Base-by-base conservation (phyloP, 1,284 basidiomycete genomes). In the Inonotus hispidus region DNA sequence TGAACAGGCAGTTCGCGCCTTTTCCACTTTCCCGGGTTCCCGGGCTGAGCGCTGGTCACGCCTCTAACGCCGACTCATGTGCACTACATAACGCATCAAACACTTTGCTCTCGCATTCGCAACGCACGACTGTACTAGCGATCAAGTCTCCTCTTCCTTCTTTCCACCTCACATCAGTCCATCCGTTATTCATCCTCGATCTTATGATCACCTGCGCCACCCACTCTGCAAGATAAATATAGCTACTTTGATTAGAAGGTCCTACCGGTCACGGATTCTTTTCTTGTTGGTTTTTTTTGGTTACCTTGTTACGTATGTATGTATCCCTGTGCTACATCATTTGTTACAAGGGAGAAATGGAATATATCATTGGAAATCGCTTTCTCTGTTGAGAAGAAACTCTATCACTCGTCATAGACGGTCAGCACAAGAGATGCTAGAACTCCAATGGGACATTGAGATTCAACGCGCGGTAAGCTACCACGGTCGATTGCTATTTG, bases 401-500 rank as follows among this genome's bases (percentile, higher is more conserved):
- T 8, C 32, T n/a, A 4, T 43, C 41, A 21, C 41, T n/a, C 19
- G 41, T 43, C 19, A 7, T n/a, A 16, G 16, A 21, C n/a, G 0
- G 16, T n/a, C 38, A 55, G 16, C 41, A 13, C 41, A 13, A 16
- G 21, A 19, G 35, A 32, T 11, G 7, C 35, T 25, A n/a, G 35
- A 53, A n/a, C 16, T 32, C 32, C 14, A 35, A 37, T 35, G 29
- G 8, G 2, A 54, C 8, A 39, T 35, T 23, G 39, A 56, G 8
- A 11, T 11, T 11, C 14, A 45, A 46, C 5, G 27, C 39, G 43
- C 16, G 43, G n/a, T 19, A 45, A n/a, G 41, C 29, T 27, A 56
- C 43, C 43, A 56, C 21, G 55, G 19, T 49, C 45, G 19, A 47
- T 53, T 59, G 58, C 49, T 54, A 27, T 59, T 53, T 53, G 27